These are phyloP conservation scores for Petunia hybrid DNA, from an alignment of 305 asterid species.

Conservation along the genomic window DNA sequence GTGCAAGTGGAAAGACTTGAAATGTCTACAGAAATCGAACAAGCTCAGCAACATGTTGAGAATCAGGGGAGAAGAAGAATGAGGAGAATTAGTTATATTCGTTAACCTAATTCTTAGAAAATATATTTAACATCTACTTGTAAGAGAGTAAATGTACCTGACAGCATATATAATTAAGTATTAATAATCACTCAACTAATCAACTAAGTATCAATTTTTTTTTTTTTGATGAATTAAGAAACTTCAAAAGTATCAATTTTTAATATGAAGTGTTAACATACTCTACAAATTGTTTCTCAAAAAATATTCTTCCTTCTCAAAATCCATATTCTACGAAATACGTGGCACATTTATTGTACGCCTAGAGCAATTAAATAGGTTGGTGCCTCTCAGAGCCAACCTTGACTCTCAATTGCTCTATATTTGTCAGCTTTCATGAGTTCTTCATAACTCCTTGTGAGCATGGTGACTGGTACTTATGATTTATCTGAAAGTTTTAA, in stretches of 20 bases:
- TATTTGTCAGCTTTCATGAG: constrained; percentile 12
- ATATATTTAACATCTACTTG: too few species aligned
- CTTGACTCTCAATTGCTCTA: not conserved
- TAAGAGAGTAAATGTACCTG: too few species aligned
- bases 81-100: too few species aligned
- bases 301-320: too few species aligned
- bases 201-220: not conserved
- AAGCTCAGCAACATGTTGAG: too few species aligned
- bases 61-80: too few species aligned
- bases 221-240: too few species aligned
- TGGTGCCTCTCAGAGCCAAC: not conserved
- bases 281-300: not conserved
- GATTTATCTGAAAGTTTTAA: constrained; percentile 29
- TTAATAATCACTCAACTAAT: not conserved
- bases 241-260: not conserved
- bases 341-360: not conserved
- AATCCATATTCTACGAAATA: too few species aligned
- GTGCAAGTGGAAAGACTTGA: too few species aligned
- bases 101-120: too few species aligned
- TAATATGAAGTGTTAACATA: not conserved
- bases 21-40: too few species aligned
- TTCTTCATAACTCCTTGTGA: constrained; percentile 7
- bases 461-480: not conserved
- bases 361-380: not conserved
- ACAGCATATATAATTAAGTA: not conserved